Conservation (phyloP, 2,329 filamentous ascomycete genomes). For the Epichloe aotearoae region DNA sequence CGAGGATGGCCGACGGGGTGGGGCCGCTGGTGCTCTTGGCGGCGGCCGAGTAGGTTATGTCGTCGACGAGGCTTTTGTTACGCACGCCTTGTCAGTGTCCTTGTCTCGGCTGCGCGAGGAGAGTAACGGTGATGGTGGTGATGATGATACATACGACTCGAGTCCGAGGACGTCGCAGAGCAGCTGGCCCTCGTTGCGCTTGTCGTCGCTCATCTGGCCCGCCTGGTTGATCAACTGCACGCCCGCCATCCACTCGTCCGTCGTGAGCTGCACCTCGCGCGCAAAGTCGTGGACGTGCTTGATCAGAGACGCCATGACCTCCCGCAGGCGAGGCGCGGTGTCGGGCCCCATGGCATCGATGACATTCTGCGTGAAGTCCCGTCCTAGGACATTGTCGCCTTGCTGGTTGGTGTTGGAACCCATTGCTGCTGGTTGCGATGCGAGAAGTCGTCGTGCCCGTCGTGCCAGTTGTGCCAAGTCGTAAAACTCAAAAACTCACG, state of each 20-base stretch:
- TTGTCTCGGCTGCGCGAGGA: too few species aligned
- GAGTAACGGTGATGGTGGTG: too few species aligned
- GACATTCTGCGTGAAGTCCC: slow-evolving; percentile 57
- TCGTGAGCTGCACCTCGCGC: slow-evolving; percentile 64
- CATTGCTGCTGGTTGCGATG: not conserved
- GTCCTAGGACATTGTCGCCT: slow-evolving; percentile 16
- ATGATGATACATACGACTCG: slow-evolving; percentile 38
- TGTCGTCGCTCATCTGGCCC: slow-evolving; percentile 54
- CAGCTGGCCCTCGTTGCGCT: slow-evolving; percentile 61
- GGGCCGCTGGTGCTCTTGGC: slow-evolving; percentile 30
- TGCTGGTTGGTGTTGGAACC: not conserved
- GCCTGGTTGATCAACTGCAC: slow-evolving; percentile 46
- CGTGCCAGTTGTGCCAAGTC: not conserved
- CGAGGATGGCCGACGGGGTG: slow-evolving; percentile 68
- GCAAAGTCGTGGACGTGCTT: slow-evolving; percentile 71
- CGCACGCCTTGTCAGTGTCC: too few species aligned
- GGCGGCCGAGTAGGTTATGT: slow-evolving; percentile 57
- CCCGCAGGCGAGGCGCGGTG: slow-evolving; percentile 52
- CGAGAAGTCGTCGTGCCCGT: not conserved
- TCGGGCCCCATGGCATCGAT: slow-evolving; percentile 63
- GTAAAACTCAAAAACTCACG: not conserved
- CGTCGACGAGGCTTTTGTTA: slow-evolving; percentile 47
- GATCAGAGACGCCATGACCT: slow-evolving; percentile 55
- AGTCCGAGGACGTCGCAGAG: slow-evolving; percentile 62
- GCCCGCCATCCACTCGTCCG: slow-evolving; percentile 67